Evolutionary conservation across 2,329 filamentous ascomycete genomes (phyloP), one percentile per base, ranked within the genome.

Genomic region (Fusarium sterilihyphosum): DNA sequence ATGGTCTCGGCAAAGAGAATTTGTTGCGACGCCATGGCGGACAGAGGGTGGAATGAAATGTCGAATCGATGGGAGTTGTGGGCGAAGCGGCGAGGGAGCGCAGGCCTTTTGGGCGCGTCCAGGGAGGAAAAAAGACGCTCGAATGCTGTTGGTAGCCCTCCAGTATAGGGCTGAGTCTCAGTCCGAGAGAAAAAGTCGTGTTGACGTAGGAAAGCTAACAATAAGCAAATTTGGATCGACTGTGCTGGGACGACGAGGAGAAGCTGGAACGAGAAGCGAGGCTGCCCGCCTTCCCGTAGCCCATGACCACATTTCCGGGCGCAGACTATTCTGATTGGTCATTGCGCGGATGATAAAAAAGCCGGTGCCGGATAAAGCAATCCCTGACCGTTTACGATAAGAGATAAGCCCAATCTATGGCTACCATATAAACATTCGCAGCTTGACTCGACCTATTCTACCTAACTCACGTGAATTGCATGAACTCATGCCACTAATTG

Each of bases 1-100:
- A 93, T 90, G 26, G 91, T 92, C 78, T 93, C 90, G 71, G 89
- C 86, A 79, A 92, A 89, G 66, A 92, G 83, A 47, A 90, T 84
- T 78, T 92, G 90, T 78, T 92, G 90, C 64, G 82, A 82, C 65
- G 84, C 83, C 84, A 86, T 86, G 76, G 70, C 73, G 68, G 75
- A 67, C 62, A 53, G 50, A 47, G 52, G 38, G 46, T 60, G 59
- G 62, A 65, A 41, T 61, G 69, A 70, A 61, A 54, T 68, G 65
- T 49, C 50, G 65, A 61, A 46, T 57, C 53, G 62, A 71, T 58
- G 56, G 47, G 40, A 60, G 50, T 68, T 65, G 75, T 73, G 68
- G 61, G 63, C 44, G 74, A 69, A 73, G 69, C 67, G 70, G 70
- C 52, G 44, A 75, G 57, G 56, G 67, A 65, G 74, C 57, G 61